These are phyloP conservation scores for Solanum etuberosum DNA, from an alignment of 257 asterid species.

Conservation along the genomic window DNA sequence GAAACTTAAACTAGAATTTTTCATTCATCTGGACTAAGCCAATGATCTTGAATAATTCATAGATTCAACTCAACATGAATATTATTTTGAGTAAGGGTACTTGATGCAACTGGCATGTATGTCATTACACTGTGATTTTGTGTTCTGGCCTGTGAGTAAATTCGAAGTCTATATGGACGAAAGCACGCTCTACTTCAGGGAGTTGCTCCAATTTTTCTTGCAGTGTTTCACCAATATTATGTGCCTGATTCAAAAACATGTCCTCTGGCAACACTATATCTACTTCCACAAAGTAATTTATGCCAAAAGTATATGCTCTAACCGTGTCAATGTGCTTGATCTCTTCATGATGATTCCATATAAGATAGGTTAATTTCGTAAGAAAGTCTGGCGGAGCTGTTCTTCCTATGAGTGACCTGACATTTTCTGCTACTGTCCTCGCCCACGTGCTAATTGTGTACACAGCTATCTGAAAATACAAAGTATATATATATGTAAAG, in stretches of 20 bases:
- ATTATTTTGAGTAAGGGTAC: neutral
- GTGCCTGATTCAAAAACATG: slow-evolving; percentile 67
- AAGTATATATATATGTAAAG: neutral
- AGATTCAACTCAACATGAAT: neutral
- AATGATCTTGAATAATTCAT: neutral
- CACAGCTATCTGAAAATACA: slow-evolving; percentile 50
- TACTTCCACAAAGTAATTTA: slow-evolving; percentile 77
- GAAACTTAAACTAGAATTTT: neutral
- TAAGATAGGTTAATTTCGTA: slow-evolving; percentile 61
- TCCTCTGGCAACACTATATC: slow-evolving; percentile 27
- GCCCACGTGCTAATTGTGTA: slow-evolving; percentile 90
- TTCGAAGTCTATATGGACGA: slow-evolving; percentile 89
- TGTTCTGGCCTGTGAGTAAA: slow-evolving; percentile 81
- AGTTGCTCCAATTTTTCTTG: slow-evolving; percentile 86
- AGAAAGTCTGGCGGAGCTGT: slow-evolving; percentile 94
- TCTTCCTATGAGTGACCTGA: slow-evolving; percentile 71
- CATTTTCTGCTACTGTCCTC: slow-evolving; percentile 78
- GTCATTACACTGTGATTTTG: slow-evolving; percentile 3
- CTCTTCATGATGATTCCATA: slow-evolving; percentile 82
- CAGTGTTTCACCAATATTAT: slow-evolving; percentile 75
- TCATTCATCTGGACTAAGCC: neutral
- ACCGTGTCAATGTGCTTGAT: slow-evolving; percentile 83
- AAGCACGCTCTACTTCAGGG: slow-evolving; percentile 86
- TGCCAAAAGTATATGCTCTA: slow-evolving; percentile 77
- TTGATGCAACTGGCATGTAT: neutral